Percentiles rank a stretch among this genome's conserved stretches.
Conservation (phyloP, 192 early-diverging fungal genomes). For the Mortierella claussenii region DNA sequence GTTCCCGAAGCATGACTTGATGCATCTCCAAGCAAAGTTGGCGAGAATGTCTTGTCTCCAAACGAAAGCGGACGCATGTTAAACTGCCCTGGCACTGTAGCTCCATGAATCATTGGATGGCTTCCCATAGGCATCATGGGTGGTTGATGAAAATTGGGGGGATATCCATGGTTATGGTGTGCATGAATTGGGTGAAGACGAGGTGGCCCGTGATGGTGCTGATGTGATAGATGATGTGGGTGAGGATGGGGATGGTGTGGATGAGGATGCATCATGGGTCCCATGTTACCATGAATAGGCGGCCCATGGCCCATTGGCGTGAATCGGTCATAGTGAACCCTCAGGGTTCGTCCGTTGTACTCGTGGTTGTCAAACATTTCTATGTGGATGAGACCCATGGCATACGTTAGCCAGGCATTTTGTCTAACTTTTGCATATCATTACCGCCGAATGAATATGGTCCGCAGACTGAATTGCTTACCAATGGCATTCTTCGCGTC, state of each 20-base stretch:
- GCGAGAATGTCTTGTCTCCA: constrained; percentile 9
- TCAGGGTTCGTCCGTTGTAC: constrained; percentile 59
- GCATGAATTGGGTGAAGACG: constrained; percentile 29
- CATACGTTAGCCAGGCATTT: neutral
- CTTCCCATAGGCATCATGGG: constrained; percentile 27
- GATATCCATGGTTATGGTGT: constrained; percentile 31
- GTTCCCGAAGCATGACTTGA: too few relatives aligned
- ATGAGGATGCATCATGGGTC: constrained; percentile 48
- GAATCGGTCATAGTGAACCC: constrained; percentile 66
- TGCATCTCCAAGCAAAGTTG: constrained; percentile 9
- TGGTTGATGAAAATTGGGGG: constrained; percentile 33
- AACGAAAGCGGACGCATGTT: constrained; percentile 19
- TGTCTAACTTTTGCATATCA: neutral
- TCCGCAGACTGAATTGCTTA: constrained; percentile 45
- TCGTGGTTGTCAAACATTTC: constrained; percentile 62
- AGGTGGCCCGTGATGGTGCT: constrained; percentile 15
- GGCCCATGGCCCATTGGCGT: constrained; percentile 37
- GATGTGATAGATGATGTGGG: constrained; percentile 9
- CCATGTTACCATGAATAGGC: constrained; percentile 39
- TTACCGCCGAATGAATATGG: neutral
- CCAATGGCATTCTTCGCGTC: constrained; percentile 78
- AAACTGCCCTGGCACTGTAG: constrained; percentile 14
- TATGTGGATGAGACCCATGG: constrained; percentile 7
- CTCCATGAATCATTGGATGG: constrained; percentile 28
- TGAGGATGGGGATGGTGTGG: constrained; percentile 21